Evolutionary conservation across 2,329 filamentous ascomycete species (phyloP), one percentile per base, ranked within the genome.

Genomic region (Neofusicoccum ribis): DNA sequence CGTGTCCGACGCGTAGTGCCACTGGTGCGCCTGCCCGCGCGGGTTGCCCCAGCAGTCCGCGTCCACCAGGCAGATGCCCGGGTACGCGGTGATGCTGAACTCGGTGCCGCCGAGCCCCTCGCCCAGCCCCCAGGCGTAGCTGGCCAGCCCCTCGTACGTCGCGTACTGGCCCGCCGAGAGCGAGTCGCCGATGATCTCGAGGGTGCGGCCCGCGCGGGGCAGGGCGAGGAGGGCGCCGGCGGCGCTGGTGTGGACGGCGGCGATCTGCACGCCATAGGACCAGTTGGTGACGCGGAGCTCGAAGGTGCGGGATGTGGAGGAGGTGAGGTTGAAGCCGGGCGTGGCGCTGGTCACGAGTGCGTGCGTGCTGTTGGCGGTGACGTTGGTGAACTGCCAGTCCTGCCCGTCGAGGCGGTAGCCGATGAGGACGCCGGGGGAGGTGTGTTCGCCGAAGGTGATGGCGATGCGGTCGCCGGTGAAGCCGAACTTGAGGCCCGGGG

Each of bases 281-380:
- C 85, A 88, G 69, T 88, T 88, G 1, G 85, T 85, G 15, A 88
- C 85, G 70, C 85, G 78, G 69, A 88, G 73, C 71, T 88, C 85
- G 65, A 88, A 86, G 0, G 79, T 81, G 37, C 80, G 79, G 0
- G 81, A 81, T 46, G 72, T 78, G 0, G 82, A 78, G 11, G 75
- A 74, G 0, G 79, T 82, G 44, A 80, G 70, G 58, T 81, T 78
- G 9, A 83, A 75, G 5, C 81, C 82, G 0, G 80, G 75, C 0
- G 81, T 83, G n/a, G 72, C 71, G 0, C 79, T 73, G 27, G 76
- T 80, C 56, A 86, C 78, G 52, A 89, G 81, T 17, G 86, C 80
- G 71, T 88, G 85, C 0, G 85, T 88, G 12, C 79, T 79, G 31
- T 81, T 80, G 0, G 82, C 80, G 1, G 85, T 87, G 51, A 88